Evolutionary conservation across 768 basidiomycete species (phyloP), one percentile per base, ranked within the genome.

Genomic region (Boletus tomentosulus): DNA sequence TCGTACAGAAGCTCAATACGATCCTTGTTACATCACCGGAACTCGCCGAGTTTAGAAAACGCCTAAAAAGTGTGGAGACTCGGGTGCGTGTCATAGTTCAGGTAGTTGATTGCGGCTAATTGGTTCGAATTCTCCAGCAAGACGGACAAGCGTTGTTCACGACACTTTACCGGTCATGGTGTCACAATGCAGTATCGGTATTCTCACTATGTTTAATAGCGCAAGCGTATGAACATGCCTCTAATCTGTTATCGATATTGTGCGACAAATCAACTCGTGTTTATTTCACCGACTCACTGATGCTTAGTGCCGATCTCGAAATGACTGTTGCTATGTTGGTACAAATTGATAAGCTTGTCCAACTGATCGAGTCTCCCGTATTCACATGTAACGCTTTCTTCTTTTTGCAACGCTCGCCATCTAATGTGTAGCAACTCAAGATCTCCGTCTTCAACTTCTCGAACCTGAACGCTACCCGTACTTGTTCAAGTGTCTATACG

Each of bases 171-270:
- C 81, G 92, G 19, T 98, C 94, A 19, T 99, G 97, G 97, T 98
- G 94, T 67, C 97, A 99, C 62, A 98, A 98, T 65, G 90, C 96
- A 1, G 95, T 98, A 41, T 88, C 97, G 0, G 93, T 93, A 1
- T 97, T 99, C 66, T 93, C 97, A 1, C 78, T 99, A 6, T 99
- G 97, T 69, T 78, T 99, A 28, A 78, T 99, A 25, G 97, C 97
- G 6, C 97, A 99, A 68, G 96, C 97, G 3, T 99, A 99, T 61
- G 97, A 99, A 68, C 97, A 99, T 70, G 97, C 96, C 1, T 96
- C 93, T 22, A 98, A 95, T 68, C 79, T 99, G 4, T 77, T 99
- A 16, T 87, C 92, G 57, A 98, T 97, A 55, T 98, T 99, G 96
- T 94, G 66, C 55, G 85, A 68, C 22, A 24, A 15, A 24, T 22